These are phyloP conservation scores for Trichoderma endophyticum DNA, from an alignment of 2,329 filamentous ascomycete species.

Conservation along the genomic window DNA sequence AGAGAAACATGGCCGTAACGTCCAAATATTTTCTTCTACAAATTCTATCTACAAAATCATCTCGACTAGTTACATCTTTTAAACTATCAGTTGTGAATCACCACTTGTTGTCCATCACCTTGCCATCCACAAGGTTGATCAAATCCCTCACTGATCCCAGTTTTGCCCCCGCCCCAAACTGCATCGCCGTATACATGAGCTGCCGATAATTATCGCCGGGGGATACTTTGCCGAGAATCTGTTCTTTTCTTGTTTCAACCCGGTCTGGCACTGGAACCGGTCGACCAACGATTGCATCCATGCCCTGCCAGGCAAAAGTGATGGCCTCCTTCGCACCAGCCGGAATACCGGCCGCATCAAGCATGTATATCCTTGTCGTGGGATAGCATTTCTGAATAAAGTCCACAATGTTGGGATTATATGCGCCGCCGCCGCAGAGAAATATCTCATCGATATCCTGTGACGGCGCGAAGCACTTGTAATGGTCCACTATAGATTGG, in stretches of 20 bases:
- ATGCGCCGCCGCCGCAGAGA: constrained; percentile 57
- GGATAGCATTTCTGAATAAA: constrained; percentile 50
- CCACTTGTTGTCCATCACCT: constrained; percentile 45
- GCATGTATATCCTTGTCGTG: constrained; percentile 46
- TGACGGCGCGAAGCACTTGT: constrained; percentile 21
- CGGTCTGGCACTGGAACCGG: constrained; percentile 50
- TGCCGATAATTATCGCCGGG: constrained; percentile 53
- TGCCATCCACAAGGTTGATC: constrained; percentile 48
- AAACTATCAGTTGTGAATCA: neutral
- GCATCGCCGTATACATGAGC: constrained; percentile 50
- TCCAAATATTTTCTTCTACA: neutral
- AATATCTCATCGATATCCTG: constrained; percentile 48
- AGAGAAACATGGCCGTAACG: neutral
- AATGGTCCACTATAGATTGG: constrained; percentile 29
- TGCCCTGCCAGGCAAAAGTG: constrained; percentile 53
- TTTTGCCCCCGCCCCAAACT: constrained; percentile 45
- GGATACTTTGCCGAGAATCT: constrained; percentile 54
- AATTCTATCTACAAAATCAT: neutral
- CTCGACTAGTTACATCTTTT: too few relatives aligned
- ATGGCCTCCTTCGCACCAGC: constrained; percentile 52
- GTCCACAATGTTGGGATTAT: constrained; percentile 55
- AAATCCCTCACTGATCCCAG: constrained; percentile 48
- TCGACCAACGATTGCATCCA: constrained; percentile 56
- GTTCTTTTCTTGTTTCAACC: constrained; percentile 49
- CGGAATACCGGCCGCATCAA: constrained; percentile 51